phyloP scores from a whole-genome alignment of 257 asterid genomes.

The Scutellaria galericulata region DNA sequence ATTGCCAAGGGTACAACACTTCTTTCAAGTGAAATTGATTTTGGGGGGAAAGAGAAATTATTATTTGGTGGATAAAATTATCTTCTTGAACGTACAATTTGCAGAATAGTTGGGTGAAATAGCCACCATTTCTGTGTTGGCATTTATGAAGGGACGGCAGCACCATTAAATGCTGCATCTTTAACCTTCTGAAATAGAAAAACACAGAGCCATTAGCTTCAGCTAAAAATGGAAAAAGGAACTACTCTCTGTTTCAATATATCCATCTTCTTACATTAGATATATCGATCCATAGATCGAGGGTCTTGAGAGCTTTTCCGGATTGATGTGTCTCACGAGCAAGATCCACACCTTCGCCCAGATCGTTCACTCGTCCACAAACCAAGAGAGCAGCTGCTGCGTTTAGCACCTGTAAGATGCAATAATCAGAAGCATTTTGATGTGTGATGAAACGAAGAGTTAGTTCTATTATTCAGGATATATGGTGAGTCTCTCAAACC shows the following conservation, averaged over 20 bases:
- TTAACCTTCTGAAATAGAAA: constrained; percentile 51
- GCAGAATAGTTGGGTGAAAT: constrained; percentile 2
- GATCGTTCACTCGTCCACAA: constrained; percentile 61
- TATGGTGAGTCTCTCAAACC: not conserved
- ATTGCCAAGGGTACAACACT: not conserved
- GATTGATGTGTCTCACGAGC: constrained; percentile 73
- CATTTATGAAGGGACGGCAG: constrained; percentile 33
- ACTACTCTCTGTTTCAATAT: not conserved
- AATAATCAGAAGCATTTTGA: not conserved
- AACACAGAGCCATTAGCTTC: constrained; percentile 13
- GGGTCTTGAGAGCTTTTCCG: constrained; percentile 76
- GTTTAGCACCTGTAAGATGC: constrained; percentile 66
- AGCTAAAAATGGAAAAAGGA: not conserved
- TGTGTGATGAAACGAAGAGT: not conserved
- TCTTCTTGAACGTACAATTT: not conserved
- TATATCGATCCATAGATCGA: constrained; percentile 66
- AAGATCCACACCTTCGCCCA: constrained; percentile 71
- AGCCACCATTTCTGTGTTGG: not conserved
- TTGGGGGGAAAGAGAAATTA: not conserved
- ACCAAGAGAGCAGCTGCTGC: constrained; percentile 94
- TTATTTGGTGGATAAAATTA: not conserved
- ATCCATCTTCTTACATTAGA: constrained; percentile 63
- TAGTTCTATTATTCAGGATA: not conserved
- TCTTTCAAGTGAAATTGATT: not conserved
- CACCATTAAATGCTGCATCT: constrained; percentile 28